Base-by-base conservation (phyloP, 306 rosid species). In the Argentina anserina region DNA sequence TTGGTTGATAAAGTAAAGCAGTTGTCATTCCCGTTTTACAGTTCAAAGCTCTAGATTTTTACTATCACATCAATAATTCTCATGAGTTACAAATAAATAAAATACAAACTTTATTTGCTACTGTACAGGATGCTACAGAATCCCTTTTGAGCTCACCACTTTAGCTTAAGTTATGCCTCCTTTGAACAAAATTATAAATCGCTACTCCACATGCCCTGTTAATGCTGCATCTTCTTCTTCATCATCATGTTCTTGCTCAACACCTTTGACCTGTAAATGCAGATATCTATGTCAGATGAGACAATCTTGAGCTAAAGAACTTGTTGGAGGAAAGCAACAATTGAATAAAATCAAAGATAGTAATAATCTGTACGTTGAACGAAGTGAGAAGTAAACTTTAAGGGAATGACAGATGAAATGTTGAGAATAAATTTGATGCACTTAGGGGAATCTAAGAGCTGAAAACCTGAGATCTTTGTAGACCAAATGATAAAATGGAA, bases 191-290 rank as follows among this genome's bases (percentile, higher is more conserved):
- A 42, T 39, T 12, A 17, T 1, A 20, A 36, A 78, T 29, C 65
- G 28, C 85, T 89, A 91, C 80, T 85, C 87, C 73, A 78, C 43
- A 59, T 85, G 85, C 61, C 90, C 85, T 65, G 83, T 75, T 68
- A 84, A 50, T 25, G 81, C 74, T 76, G 85, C 89, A 61, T 79
- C 89, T 80, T 85, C 96, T 17, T 85, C 90, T 61, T 89, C 97
- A 3, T 74, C 83, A 76, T 94, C 98, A 36, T 85, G 15, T 80
- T 91, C 97, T 85, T 94, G 88, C 82, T 91, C 97, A 47, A 94
- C 98, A 26, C 88, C 83, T 87, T 91, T 94, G 69, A 94, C 96
- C 98, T 94, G 88, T 63, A 84, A 63, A 77, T 65, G 72, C 45
- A 75, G 39, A 39, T 7, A 63, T 23, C 23, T 23, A 69, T 63